phyloP scores from a whole-genome alignment of 352 stramenopile genomes.

The Thraustochytrium sp. region DNA sequence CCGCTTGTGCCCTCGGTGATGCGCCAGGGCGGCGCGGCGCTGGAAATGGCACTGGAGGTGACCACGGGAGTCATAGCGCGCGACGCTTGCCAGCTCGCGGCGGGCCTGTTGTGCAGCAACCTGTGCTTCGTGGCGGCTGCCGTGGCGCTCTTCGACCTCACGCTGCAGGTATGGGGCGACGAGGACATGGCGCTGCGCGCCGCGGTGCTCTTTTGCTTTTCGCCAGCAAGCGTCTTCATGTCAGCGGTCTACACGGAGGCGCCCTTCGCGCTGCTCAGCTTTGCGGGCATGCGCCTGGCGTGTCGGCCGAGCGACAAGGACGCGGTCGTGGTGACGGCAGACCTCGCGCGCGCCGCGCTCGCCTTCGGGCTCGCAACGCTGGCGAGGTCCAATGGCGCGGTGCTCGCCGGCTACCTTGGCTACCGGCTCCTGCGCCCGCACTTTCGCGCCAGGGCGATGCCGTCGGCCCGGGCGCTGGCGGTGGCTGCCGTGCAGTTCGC shows the following conservation, averaged over 20 bases:
- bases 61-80: background rate
- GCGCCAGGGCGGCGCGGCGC: background rate
- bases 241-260: constrained; percentile 62
- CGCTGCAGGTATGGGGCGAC: background rate
- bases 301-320: background rate
- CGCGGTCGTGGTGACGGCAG: background rate
- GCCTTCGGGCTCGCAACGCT: constrained; percentile 63
- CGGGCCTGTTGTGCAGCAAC: constrained; percentile 55
- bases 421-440: constrained; percentile 44
- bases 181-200: background rate
- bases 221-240: constrained; percentile 65
- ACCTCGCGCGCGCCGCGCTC: constrained; percentile 43
- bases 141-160: constrained; percentile 64
- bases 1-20: constrained; percentile 56
- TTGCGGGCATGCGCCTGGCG: constrained; percentile 51
- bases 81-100: background rate
- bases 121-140: constrained; percentile 64
- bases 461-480: background rate
- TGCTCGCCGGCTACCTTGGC: constrained; percentile 67
- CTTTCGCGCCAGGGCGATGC: background rate
- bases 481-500: background rate
- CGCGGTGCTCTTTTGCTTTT: constrained; percentile 56
- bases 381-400: constrained; percentile 67
- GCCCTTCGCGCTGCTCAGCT: constrained; percentile 57
- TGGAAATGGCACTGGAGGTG: background rate